phyloP scores from a whole-genome alignment of 1,284 basidiomycete genomes.

The Boletus coffeatus region DNA sequence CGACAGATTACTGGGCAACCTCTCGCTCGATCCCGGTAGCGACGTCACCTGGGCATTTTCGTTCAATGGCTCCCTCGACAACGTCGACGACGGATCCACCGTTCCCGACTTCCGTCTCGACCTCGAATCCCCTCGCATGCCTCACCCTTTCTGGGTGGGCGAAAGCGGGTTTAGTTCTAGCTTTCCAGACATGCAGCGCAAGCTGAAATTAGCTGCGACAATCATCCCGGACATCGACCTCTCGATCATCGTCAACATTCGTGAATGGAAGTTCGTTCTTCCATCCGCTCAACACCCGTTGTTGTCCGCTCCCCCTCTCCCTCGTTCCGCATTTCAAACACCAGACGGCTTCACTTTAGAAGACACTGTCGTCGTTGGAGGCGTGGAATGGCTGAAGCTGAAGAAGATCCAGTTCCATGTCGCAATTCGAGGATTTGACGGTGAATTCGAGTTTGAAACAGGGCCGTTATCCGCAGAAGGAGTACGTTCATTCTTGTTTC shows the following conservation, averaged over 20 bases:
- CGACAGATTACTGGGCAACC: background rate
- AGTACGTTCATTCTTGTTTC: background rate
- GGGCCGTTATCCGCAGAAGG: background rate
- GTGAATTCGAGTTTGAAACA: background rate
- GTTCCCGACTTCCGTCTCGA: background rate
- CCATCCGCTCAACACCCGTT: background rate
- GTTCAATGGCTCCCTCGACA: background rate
- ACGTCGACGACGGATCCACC: background rate
- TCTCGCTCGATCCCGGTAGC: background rate
- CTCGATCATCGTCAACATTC: background rate
- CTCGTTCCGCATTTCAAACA: background rate
- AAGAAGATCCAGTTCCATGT: background rate
- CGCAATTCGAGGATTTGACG: background rate
- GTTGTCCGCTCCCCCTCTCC: background rate
- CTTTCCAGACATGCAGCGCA: background rate
- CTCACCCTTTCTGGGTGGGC: background rate
- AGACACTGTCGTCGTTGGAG: background rate
- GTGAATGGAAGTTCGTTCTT: background rate
- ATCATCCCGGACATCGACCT: background rate
- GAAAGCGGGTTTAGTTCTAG: background rate
- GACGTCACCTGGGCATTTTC: background rate
- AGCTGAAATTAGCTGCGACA: background rate
- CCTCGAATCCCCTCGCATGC: background rate
- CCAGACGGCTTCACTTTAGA: background rate
- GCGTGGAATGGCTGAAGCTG: background rate